Base-by-base conservation (phyloP, 169 alveolate genomes). In the Eimeria acervulina region DNA sequence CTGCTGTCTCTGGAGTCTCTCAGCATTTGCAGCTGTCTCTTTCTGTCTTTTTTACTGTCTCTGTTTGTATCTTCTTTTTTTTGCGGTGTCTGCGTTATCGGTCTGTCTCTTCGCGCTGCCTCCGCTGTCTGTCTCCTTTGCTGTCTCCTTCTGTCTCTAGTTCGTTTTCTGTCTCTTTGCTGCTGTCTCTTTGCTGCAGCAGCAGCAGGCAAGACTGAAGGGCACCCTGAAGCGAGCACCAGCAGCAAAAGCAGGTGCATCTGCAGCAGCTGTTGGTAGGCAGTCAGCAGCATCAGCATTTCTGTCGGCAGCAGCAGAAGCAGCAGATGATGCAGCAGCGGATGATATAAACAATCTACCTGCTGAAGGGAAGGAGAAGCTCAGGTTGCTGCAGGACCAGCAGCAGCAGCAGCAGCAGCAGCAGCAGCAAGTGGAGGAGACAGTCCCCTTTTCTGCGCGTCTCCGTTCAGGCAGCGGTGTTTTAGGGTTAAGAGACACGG, bases 331-430 rank as follows among this genome's bases (percentile, higher is more conserved):
- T 17, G 68, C 68, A 21, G 13, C 68, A 59, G 68, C 68, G 68
- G 68, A 59, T 17, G 68, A 17, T 59, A 17, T 59, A 59, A 59
- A 13, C 13, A 21, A 59, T 17, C n/a, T 21, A 59, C 21, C 68
- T 17, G 68, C 68, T 13, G 68, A 59, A 59, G 68, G 13, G 13
- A 17, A 17, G n/a, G n/a, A 59, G 21, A 13, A 59, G 68, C 13
- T 17, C 21, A 13, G 21, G 13, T 59, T 17, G 68, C 68, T 17
- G 68, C 13, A 59, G 68, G 38, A 68, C 13, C 80, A n/a, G 80
- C 80, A 68, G 80, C 26, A 68, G 80, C 33, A 23, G 26, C 33
- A 68, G 80, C 80, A 68, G 80, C 26, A 68, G 80, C 80, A 68
- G 26, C 80, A 68, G 80, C 80, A 68, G 80, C 26, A 68, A 12